Conservation (phyloP, 208 protist species). For the Leishmania braziliensis region DNA sequence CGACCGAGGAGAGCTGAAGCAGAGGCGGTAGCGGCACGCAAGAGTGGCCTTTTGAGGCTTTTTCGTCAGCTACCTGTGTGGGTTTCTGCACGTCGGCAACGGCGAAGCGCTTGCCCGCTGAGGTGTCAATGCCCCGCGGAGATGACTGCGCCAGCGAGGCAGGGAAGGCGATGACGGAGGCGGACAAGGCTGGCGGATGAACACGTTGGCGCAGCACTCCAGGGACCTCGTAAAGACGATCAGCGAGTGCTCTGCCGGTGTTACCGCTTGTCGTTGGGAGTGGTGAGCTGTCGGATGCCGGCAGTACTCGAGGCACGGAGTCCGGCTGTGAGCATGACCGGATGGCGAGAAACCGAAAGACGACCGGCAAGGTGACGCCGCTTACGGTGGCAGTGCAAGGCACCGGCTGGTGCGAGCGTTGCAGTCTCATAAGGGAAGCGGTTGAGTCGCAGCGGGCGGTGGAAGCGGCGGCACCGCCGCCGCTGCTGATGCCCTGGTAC, state of each 20-base stretch:
- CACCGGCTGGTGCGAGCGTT: not conserved
- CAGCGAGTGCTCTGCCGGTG: not conserved
- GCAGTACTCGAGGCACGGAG: not conserved
- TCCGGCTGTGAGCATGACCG: not conserved
- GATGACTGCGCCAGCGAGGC: not conserved
- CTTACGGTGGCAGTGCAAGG: not conserved
- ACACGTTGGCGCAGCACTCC: not conserved
- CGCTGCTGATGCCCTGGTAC: not conserved
- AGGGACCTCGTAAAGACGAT: not conserved
- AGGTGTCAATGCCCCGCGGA: not conserved
- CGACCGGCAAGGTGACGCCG: not conserved
- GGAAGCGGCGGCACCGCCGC: no score
- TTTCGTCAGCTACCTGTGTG: not conserved
- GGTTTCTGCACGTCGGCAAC: not conserved
- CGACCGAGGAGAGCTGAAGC: not conserved
- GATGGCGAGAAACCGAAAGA: not conserved
- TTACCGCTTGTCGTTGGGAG: not conserved
- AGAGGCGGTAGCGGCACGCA: slow-evolving; percentile 4
- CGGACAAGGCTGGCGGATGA: not conserved
- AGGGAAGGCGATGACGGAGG: not conserved
- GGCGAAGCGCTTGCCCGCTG: not conserved
- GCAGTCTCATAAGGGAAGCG: not conserved
- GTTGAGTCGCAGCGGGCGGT: not conserved
- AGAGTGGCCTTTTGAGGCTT: not conserved
- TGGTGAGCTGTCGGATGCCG: not conserved